Evolutionary conservation across 192 early-diverging fungal species (phyloP).

Genomic region (Coemansia sp.): DNA sequence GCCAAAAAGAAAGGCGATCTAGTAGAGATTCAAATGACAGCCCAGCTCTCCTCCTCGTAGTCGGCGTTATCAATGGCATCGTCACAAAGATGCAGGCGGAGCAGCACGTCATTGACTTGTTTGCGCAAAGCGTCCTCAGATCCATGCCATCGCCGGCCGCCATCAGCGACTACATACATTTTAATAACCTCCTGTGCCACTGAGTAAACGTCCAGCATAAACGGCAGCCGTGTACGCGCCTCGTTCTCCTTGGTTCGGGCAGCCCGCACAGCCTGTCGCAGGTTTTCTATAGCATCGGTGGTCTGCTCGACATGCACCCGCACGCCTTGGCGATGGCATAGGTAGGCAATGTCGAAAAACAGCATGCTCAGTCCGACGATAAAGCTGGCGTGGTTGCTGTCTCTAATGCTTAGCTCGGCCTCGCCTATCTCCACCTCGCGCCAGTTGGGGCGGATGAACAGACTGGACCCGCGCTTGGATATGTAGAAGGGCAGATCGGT

Average conservation of each 20-base stretch:
- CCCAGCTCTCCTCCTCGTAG: slow-evolving; percentile 48
- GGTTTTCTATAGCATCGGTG: slow-evolving; percentile 34
- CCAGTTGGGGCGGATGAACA: slow-evolving; percentile 46
- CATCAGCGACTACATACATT: slow-evolving; percentile 29
- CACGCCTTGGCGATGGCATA: slow-evolving; percentile 46
- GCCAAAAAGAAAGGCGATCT: neutral
- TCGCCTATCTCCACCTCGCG: slow-evolving; percentile 36
- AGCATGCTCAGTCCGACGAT: slow-evolving; percentile 47
- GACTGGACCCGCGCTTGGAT: slow-evolving; percentile 31
- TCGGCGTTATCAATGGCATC: slow-evolving; percentile 45
- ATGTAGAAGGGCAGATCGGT: slow-evolving; percentile 41
- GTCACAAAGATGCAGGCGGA: slow-evolving; percentile 45
- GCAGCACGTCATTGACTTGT: slow-evolving; percentile 38
- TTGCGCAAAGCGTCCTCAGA: slow-evolving; percentile 14
- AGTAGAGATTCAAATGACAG: slow-evolving; percentile 22
- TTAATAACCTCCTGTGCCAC: slow-evolving; percentile 30
- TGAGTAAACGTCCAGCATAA: slow-evolving; percentile 37
- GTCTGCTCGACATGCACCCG: slow-evolving; percentile 25
- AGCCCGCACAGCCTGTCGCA: slow-evolving; percentile 35
- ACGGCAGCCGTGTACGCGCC: slow-evolving; percentile 15
- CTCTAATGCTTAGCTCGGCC: slow-evolving; percentile 29
- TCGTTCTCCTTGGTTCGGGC: slow-evolving; percentile 17
- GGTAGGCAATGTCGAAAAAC: slow-evolving; percentile 39
- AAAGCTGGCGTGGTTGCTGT: slow-evolving; percentile 30
- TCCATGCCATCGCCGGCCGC: neutral